Evolutionary conservation across 2,329 filamentous ascomycete species (phyloP), one percentile per base, ranked within the genome.

Genomic region (Cladobotryum protrusum): DNA sequence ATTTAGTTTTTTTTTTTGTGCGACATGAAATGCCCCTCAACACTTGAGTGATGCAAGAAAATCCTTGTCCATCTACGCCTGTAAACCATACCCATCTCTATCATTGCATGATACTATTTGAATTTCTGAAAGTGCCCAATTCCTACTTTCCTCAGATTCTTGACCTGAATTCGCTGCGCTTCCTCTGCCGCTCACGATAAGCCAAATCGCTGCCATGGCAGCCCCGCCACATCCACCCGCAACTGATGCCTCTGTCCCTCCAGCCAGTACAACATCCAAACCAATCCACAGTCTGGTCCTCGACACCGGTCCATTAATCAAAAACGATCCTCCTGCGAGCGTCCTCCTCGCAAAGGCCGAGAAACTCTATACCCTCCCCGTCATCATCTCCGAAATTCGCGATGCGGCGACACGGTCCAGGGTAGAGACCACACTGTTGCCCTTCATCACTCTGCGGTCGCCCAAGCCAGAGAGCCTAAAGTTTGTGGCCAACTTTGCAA

Each of bases 271-370:
- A 39, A 45, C 57, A 14, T 40, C 58, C 36, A 96, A 91, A 65
- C 78, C 85, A 0, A 82, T 95, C 45, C 84, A 95, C 71, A 86
- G 85, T 48, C 81, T 97, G 46, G 79, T 97, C 24, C 78, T 99
- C 57, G 93, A 99, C 65, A 87, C 93, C 3, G 92, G 91, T 20
- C 90, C 92, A 7, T 83, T 99, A 53, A 91, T 99, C 67, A 92
- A 92, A 65, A 96, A 96, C 71, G 86, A 93, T 56, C 89, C 92
- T 12, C 76, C 88, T 11, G 81, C 93, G 19, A 95, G 89, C 42
- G 89, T 87, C 0, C 81, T 99, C 11, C 74, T 96, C 46, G 78
- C 81, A 35, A 83, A 89, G 64, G 84, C 89, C 43, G 85, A 93
- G 61, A 74, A 78, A 52, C 77, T 96, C 39, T 82, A 90, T 61